Conservation (phyloP, 306 rosid genomes). For the Crotalaria pallida region DNA sequence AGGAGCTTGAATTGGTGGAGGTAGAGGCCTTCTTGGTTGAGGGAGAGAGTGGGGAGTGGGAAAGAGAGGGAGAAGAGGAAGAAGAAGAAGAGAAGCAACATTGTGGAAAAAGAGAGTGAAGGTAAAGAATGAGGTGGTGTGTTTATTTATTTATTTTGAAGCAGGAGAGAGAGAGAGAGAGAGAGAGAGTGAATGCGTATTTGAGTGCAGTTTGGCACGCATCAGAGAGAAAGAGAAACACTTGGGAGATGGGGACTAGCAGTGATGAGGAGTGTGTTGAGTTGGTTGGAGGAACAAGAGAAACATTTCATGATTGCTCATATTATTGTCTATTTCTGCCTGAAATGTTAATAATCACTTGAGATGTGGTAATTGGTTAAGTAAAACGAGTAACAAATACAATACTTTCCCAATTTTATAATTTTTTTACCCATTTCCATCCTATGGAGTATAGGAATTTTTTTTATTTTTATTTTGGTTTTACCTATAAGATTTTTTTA, state of each 20-base stretch:
- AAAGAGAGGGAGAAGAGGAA: not conserved
- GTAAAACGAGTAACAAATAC: no score
- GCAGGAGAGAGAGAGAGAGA: not conserved
- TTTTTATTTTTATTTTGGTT: no score
- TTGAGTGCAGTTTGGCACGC: conserved; percentile 28
- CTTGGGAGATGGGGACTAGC: no score
- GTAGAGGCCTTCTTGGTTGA: conserved; percentile 71
- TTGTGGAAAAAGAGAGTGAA: not conserved
- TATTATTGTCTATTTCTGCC: no score
- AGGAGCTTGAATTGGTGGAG: conserved; percentile 51
- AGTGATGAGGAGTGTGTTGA: conserved; percentile 1
- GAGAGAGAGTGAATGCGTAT: not conserved
- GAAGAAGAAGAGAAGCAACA: conserved; percentile 8
- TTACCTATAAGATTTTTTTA: no score
- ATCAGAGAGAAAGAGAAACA: not conserved
- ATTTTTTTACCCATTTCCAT: no score
- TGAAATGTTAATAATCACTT: no score
- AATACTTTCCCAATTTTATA: no score
- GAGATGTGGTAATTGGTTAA: no score
- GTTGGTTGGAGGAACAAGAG: not conserved
- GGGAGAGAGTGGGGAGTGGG: not conserved
- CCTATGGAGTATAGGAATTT: no score
- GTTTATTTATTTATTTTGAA: not conserved
- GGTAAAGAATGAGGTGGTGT: not conserved
- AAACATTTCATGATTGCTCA: no score